phyloP scores from a whole-genome alignment of 179 eudicot genomes.

The Spinacia oleracea region DNA sequence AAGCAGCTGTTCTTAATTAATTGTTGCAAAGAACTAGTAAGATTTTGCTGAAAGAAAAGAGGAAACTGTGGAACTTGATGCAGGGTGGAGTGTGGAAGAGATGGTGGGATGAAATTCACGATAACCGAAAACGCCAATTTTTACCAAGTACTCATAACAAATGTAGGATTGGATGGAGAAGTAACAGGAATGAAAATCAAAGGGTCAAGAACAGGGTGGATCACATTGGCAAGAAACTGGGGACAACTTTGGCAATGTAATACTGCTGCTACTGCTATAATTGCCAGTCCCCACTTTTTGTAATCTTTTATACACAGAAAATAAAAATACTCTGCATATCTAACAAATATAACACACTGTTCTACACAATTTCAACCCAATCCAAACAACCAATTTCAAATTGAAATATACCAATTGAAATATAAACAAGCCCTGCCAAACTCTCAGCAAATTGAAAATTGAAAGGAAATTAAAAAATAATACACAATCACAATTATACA shows the following conservation, averaged over 20 bases:
- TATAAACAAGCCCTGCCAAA: no score
- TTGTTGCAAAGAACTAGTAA: not conserved
- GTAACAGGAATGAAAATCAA: constrained; percentile 62
- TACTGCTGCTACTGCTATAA: no score
- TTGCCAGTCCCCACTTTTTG: no score
- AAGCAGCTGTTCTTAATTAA: not conserved
- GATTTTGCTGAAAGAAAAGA: not conserved
- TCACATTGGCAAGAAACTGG: constrained; percentile 75
- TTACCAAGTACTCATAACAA: constrained; percentile 58
- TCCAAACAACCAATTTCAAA: no score
- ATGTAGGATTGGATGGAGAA: constrained; percentile 64
- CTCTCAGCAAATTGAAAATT: no score
- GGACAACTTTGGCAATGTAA: constrained; percentile 66
- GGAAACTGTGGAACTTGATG: constrained; percentile 3
- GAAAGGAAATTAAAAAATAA: no score
- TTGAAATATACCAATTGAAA: no score
- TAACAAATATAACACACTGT: no score
- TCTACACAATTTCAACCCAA: no score
- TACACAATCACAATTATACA: no score
- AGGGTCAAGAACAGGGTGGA: constrained; percentile 70
- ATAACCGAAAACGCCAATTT: constrained; percentile 45
- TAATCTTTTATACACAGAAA: no score
- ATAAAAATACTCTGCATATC: no score
- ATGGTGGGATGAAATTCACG: constrained; percentile 61
- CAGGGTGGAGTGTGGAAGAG: constrained; percentile 62